A percentile compares a stretch with the other conserved stretches of the same genome.
These are phyloP conservation scores for Mortierella claussenii DNA, from an alignment of 192 early-diverging fungal species.

Conservation along the genomic window DNA sequence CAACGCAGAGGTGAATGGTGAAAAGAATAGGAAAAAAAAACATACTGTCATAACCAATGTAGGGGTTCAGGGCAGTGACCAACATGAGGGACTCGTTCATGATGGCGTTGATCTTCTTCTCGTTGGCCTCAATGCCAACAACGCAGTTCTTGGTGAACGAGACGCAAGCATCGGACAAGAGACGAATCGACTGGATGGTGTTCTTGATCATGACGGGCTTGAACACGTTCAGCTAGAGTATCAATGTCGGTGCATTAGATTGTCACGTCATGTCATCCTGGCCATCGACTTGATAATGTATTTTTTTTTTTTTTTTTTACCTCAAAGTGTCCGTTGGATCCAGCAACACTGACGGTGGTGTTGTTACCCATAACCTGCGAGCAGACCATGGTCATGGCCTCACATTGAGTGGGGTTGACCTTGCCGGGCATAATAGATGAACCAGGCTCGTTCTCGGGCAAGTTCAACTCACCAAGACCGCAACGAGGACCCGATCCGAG, in stretches of 20 bases:
- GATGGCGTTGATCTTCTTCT: slow-evolving; percentile 86
- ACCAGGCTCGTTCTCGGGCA: slow-evolving; percentile 99
- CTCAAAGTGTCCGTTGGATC: slow-evolving; percentile 98
- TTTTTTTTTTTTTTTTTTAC: slow-evolving; percentile 42
- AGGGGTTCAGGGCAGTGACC: slow-evolving; percentile 97
- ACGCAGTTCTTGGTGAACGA: slow-evolving; percentile 99
- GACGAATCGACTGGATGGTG: slow-evolving; percentile 91
- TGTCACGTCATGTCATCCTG: no score
- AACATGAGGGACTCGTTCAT: slow-evolving; percentile 97
- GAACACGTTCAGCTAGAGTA: slow-evolving; percentile 96
- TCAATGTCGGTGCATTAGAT: no score
- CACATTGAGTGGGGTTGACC: slow-evolving; percentile 99
- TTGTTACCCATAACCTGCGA: slow-evolving; percentile 99
- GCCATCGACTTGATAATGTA: neutral
- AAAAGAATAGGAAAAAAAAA: neutral
- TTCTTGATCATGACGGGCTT: slow-evolving; percentile 99
- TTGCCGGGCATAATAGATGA: slow-evolving; percentile 99
- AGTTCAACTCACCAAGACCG: slow-evolving; percentile 93
- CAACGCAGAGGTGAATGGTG: neutral
- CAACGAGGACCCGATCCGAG: slow-evolving; percentile 95
- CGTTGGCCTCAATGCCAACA: slow-evolving; percentile 93
- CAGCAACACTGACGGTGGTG: slow-evolving; percentile 90
- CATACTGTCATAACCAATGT: slow-evolving; percentile 79
- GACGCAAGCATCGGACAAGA: slow-evolving; percentile 83
- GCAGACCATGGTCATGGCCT: slow-evolving; percentile 99